phyloP scores from a whole-genome alignment of 2,329 filamentous ascomycete genomes.

The Sporothrix humicola region DNA sequence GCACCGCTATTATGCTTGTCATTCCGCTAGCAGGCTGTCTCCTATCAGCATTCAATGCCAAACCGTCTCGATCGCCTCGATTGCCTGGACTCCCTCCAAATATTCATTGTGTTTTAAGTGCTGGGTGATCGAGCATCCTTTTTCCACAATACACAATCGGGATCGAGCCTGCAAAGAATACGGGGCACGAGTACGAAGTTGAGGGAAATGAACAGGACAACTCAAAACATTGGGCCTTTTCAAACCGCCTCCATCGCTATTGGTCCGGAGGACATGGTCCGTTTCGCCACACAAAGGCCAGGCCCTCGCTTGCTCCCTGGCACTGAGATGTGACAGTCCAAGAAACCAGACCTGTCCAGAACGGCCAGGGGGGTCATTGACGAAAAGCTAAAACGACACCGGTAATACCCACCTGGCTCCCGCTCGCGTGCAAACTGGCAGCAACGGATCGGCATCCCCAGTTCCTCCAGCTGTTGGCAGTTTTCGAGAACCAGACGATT shows the following conservation, averaged over 20 bases:
- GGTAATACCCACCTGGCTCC: constrained; percentile 18
- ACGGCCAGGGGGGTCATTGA: neutral
- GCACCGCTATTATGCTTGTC: neutral
- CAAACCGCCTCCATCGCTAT: neutral
- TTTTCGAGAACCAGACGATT: neutral
- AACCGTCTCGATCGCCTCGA: neutral
- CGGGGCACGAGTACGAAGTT: no score
- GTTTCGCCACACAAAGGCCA: constrained; percentile 13
- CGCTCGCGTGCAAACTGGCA: constrained; percentile 19
- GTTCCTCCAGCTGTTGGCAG: neutral
- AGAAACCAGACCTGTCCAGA: neutral
- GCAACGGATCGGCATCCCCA: constrained; percentile 19
- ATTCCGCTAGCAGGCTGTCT: no score
- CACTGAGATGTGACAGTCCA: neutral
- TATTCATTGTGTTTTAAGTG: neutral
- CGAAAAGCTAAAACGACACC: neutral
- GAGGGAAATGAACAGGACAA: no score
- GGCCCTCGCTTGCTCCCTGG: neutral
- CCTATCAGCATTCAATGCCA: neutral
- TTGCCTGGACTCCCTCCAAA: neutral
- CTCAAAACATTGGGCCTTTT: neutral
- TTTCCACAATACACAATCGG: neutral
- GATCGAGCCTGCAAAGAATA: neutral
- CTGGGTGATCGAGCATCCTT: neutral
- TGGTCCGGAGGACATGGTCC: neutral